Conservation (phyloP, 1,284 basidiomycete genomes). For the Irpex sp. region DNA sequence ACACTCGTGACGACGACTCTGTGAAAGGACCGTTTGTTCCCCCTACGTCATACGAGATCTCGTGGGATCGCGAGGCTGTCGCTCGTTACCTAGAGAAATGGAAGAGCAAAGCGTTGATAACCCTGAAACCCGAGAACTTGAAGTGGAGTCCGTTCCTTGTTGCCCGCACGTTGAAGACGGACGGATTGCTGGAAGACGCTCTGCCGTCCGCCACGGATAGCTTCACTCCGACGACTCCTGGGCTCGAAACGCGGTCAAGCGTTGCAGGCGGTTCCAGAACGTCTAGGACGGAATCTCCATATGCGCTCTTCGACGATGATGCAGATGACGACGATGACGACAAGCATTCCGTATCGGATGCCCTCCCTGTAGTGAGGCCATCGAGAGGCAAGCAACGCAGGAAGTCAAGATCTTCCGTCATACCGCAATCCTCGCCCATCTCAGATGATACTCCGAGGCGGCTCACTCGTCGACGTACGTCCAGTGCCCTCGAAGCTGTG, state of each 20-base stretch:
- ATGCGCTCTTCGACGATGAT: constrained; percentile 27
- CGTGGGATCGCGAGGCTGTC: constrained; percentile 72
- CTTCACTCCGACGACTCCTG: constrained; percentile 16
- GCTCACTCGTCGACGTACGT: constrained; percentile 5
- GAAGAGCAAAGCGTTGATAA: constrained; percentile 80
- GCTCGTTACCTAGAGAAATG: constrained; percentile 64
- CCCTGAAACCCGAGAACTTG: constrained; percentile 80
- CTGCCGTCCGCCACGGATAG: constrained; percentile 19
- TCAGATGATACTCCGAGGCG: neutral
- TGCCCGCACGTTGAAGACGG: constrained; percentile 48
- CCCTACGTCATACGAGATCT: constrained; percentile 77
- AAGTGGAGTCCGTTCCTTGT: constrained; percentile 95
- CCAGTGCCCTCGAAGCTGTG: neutral
- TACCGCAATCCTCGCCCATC: constrained; percentile 1
- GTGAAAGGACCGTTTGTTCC: constrained; percentile 53
- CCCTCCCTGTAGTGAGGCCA: constrained; percentile 1
- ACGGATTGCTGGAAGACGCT: constrained; percentile 28
- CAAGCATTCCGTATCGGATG: neutral
- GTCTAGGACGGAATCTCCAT: constrained; percentile 17
- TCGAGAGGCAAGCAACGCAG: neutral
- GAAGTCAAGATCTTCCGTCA: neutral
- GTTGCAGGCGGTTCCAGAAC: neutral
- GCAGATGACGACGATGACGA: constrained; percentile 16
- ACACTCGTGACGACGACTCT: constrained; percentile 48
- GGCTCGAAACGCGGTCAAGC: constrained; percentile 4